Base-by-base conservation (phyloP, 495 filamentous ascomycete species). In the Jackrogersella multiformis region DNA sequence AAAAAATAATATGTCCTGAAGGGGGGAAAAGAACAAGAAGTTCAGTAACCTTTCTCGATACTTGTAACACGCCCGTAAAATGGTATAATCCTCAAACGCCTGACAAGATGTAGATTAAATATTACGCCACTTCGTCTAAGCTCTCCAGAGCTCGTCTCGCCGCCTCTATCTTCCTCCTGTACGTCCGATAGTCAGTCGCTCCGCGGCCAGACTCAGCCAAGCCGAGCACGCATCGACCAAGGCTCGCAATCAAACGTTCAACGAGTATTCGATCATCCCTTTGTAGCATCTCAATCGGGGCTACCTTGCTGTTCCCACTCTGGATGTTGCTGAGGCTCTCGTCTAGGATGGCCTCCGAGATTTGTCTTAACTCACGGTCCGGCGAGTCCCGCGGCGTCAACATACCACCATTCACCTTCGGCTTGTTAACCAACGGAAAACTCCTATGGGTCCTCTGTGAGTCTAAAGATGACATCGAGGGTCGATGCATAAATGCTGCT, bases 71-170 rank as follows among this genome's bases (percentile, higher is more conserved):
- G 49, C 61, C 54, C 57, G 32, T 53, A 34, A 70, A 70, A 70
- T 65, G 60, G 60, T 66, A 70, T 65, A 70, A 61, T 61, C 57
- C 67, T 32, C 45, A 45, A 70, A 70, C 61, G 56, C 67, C 64
- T 51, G 16, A 56, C 51, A 52, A 67, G 28, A 54, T 41, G 30
- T 59, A 34, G 16, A 68, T 64, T 52, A 64, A 48, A 9, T n/a
- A 68, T 71, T 60, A 66, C 30, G 55, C 34, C 8, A 48, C 9
- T 24, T 54, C 62, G 9, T 83, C 80, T 44, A 78, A 63, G 12
- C 90, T 91, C 66, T 94, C 91, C 39, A 97, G 75, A 2, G 88
- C 84, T 39, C 88, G 79, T 66, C 87, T 82, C 18, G 92, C 93
- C 44, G 86, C 85, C 68, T 96, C 92, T 52, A 97, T 79, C 67